Evolutionary conservation across 23 red algal genomes (phyloP), one percentile per base, ranked within the genome.

Genomic region (Gracilaria gracilis): DNA sequence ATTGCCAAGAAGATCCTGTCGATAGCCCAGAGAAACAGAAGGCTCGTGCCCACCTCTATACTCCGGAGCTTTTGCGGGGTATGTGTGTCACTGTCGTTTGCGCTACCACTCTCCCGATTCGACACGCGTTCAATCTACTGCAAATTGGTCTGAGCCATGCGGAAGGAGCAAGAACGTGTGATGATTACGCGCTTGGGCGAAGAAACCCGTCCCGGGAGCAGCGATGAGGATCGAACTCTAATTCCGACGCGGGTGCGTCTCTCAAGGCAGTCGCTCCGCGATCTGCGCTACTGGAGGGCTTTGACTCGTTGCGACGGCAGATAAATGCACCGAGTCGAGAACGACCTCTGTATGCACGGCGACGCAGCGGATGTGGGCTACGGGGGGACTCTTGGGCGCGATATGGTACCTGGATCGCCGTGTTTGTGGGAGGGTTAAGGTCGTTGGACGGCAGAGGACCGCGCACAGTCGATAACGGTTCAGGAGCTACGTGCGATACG

Each of bases 41-140:
- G 80, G 53, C 27, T 17, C 3, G 80, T 84, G 53, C 6, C 80
- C 13, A 3, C 59, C 2, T 15, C 21, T 13, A 4, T 20, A 27
- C 80, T 84, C n/a, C 80, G 54, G 23, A 54, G 8, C 33, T 84
- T 84, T 54, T 84, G 80, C 80, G 80, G 80, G 6, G 80, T 84
- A 4, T 64, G n/a, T 65, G 59, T 84, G 16, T 84, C 80, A 25
- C 59, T 61, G 17, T 39, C 80, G 39, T n/a, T 84, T 7, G 80
- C 7, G 23, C n/a, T 84, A 8, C 80, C 80, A 25, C 80, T 84
- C 39, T 2, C 59, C 4, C 54, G 80, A 2, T 84, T 84, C 80
- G 65, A 66, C 54, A 84, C 80, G 37, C 17, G 21, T 15, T 74
- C 42, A 4, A 7, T 46, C 4, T 46, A 4, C 11, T 46, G 42